Evolutionary conservation across 176 grass and related monocot genomes (phyloP).

Genomic region (Thalia dealbata): DNA sequence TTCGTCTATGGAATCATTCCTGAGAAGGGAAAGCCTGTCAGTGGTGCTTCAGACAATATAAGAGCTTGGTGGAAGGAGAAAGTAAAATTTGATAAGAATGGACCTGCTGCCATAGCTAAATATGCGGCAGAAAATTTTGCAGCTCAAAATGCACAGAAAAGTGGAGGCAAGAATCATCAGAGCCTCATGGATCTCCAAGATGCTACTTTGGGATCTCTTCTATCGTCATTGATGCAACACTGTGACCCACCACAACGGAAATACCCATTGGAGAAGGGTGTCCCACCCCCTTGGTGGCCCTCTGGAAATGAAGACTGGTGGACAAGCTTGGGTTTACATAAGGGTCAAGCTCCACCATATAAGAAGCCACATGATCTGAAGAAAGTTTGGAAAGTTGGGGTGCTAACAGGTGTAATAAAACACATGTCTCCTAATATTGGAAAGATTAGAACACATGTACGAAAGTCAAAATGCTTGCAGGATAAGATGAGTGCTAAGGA

Average conservation of each 20-base stretch:
- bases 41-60: constrained; percentile 82
- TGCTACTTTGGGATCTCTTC: constrained; percentile 72
- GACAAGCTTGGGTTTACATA: constrained; percentile 49
- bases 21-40: constrained; percentile 87
- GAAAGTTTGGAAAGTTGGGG: constrained; percentile 96
- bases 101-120: constrained; percentile 60
- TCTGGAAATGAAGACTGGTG: constrained; percentile 87
- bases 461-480: constrained; percentile 94
- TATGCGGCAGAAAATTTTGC: constrained; percentile 61
- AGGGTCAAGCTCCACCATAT: constrained; percentile 55
- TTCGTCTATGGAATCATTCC: constrained; percentile 94
- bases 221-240: constrained; percentile 93
- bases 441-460: constrained; percentile 78
- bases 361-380: constrained; percentile 98
- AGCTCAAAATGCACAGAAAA: constrained; percentile 23
- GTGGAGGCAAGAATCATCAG: constrained; percentile 33
- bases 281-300: constrained; percentile 84
- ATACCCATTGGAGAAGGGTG: constrained; percentile 81
- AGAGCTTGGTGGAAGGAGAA: constrained; percentile 99
- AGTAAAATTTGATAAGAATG: constrained; percentile 97
- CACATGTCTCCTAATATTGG: constrained; percentile 93
- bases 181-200: constrained; percentile 95
- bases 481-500: constrained; percentile 99
- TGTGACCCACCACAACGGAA: constrained; percentile 80
- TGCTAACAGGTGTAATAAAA: constrained; percentile 82